A percentile compares a stretch with the other conserved stretches of the same genome.
Conservation (phyloP, 495 filamentous ascomycete genomes). For the Elasticomyces elasticus region DNA sequence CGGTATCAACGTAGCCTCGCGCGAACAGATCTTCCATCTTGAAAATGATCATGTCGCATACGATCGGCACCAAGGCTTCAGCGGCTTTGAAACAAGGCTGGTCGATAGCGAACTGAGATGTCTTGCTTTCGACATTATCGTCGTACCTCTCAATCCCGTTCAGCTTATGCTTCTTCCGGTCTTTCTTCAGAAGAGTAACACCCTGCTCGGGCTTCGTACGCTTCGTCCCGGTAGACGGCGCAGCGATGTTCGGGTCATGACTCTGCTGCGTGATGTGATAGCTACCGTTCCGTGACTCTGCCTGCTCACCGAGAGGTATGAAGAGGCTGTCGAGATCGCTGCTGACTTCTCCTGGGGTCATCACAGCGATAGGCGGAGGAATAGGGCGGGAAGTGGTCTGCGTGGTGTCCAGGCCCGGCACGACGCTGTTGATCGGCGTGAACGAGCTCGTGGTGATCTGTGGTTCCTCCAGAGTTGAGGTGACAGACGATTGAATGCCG, state of each 20-base stretch:
- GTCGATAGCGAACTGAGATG: conserved; percentile 1
- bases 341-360: no score
- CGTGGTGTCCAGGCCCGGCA: background rate
- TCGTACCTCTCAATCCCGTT: conserved; percentile 1
- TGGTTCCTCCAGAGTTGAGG: background rate
- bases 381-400: background rate
- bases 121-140: background rate
- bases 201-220: background rate
- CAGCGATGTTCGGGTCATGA: background rate
- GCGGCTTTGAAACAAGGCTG: background rate
- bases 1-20: background rate
- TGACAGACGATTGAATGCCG: background rate
- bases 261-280: background rate
- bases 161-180: background rate
- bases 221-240: background rate
- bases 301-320: no score
- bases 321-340: no score
- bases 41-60: background rate
- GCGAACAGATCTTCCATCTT: background rate
- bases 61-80: background rate
- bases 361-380: no score
- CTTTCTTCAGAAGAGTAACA: background rate
- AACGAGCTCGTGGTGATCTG: background rate
- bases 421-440: background rate
- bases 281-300: no score